Evolutionary conservation across 495 filamentous ascomycete species (phyloP).

Genomic region (Lepraria neglecta): DNA sequence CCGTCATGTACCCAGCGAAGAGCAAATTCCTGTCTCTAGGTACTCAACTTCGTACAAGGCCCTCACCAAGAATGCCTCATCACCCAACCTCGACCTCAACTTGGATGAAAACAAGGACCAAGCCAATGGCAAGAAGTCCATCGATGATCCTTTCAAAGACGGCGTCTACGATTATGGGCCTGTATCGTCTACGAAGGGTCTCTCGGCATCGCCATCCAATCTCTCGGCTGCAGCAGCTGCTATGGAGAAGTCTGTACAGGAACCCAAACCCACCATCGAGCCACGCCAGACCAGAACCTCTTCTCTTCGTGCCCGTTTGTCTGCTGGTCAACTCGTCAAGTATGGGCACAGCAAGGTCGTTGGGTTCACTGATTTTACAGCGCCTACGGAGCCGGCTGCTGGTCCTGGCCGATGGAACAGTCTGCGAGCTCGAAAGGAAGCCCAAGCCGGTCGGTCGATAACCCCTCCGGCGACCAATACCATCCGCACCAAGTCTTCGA

Average conservation of each 20-base stretch:
- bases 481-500: constrained; percentile 20
- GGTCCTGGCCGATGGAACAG: constrained; percentile 17
- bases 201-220: not conserved
- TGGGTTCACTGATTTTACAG: constrained; percentile 22
- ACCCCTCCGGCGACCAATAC: not conserved
- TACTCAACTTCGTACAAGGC: constrained; percentile 20
- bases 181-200: not conserved
- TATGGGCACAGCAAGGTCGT: constrained; percentile 17
- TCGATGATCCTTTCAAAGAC: constrained; percentile 19
- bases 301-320: constrained; percentile 28
- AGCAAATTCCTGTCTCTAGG: constrained; percentile 20
- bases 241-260: constrained; percentile 17
- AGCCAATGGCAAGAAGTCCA: not conserved
- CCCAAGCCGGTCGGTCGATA: constrained; percentile 6
- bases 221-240: constrained; percentile 19
- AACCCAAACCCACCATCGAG: constrained; percentile 18
- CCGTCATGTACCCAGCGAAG: not conserved
- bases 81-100: not conserved
- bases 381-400: constrained; percentile 1
- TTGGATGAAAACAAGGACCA: not conserved
- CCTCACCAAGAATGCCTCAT: constrained; percentile 5
- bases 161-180: constrained; percentile 8
- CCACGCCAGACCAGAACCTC: constrained; percentile 27
- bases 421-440: constrained; percentile 8
- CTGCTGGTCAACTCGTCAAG: constrained; percentile 24